Evolutionary conservation across 2,329 filamentous ascomycete genomes (phyloP).

Genomic region (Akanthomyces muscarius): DNA sequence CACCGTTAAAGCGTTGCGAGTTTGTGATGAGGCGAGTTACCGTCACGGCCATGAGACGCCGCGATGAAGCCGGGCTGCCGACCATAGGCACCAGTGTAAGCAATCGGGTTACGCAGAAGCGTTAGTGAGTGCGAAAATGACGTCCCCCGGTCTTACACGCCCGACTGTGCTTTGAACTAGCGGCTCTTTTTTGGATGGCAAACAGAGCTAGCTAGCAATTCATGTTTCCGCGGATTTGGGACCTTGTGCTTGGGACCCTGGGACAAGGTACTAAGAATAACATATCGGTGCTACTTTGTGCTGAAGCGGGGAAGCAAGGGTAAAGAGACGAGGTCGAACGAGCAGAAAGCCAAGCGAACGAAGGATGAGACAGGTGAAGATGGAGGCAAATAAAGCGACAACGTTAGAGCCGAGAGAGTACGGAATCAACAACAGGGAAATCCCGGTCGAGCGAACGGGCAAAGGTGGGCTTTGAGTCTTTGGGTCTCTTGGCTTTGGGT

Average conservation of each 20-base stretch:
- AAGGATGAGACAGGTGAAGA: not conserved
- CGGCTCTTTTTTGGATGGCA: not conserved
- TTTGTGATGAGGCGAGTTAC: too few species aligned
- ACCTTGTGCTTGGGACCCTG: too few species aligned
- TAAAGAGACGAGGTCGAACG: not conserved
- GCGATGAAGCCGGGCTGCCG: not conserved
- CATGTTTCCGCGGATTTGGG: too few species aligned
- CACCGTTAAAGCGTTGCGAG: not conserved
- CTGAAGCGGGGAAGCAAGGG: too few species aligned
- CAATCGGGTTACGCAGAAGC: not conserved
- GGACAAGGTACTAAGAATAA: too few species aligned
- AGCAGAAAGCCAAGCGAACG: too few species aligned
- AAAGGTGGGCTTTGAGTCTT: not conserved
- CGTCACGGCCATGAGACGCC: not conserved
- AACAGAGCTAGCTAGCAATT: too few species aligned
- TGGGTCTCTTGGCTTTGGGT: not conserved
- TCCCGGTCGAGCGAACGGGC: not conserved
- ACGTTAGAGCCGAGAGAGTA: not conserved
- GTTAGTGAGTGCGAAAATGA: constrained; percentile 2
- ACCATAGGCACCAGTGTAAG: not conserved
- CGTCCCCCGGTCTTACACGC: not conserved
- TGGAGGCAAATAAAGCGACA: not conserved
- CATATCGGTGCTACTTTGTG: too few species aligned
- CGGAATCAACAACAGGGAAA: not conserved
- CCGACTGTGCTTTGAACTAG: not conserved